Base-by-base conservation (phyloP, 805 yeast genomes). In the Jamesozyma rosinii region DNA sequence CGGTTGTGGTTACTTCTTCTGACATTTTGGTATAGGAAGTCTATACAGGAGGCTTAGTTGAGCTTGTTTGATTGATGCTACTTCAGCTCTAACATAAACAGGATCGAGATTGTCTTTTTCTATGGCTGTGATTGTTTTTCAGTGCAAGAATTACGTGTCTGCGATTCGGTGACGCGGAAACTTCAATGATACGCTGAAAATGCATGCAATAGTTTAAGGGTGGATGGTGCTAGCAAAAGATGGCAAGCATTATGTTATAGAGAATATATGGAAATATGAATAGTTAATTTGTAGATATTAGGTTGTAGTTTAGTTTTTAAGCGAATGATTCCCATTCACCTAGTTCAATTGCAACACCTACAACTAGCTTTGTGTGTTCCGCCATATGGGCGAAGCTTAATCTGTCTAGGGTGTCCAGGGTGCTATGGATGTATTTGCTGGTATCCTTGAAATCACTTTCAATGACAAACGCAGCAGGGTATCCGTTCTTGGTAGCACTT, bases 401-500 rank as follows among this genome's bases (percentile, higher is more conserved):
- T 51, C 83, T 69, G 53, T 88, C 96, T 44, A 90, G 58, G 2
- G 95, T 87, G 58, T 90, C 98, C 61, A 74, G 61, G 1, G 77
- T 72, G 34, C 83, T 74, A 64, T 90, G 98, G 49, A 88, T 82
- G 57, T 69, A 81, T 37, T 80, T 81, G 62, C 77, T 79, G 3
- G 79, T 70, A 49, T 70, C 70, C 43, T 75, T 72, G 61, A 86
- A 73, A 44, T 74, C 81, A 36, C 86, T 72, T 63, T 92, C 98
- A 49, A 83, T 76, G 37, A 86, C 83, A 63, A 87, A 84, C 27
- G 87, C 76, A 9, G 87, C 74, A 4, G 97, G 97, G 63, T 71
- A 87, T 0, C 97, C 97, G 53, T 75, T 76, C 58, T 82, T 79
- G 41, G 78, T 63, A 0, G 95, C 95, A 38, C 94, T 79, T 4